Evolutionary conservation across 2,329 filamentous ascomycete species (phyloP), one percentile per base, ranked within the genome.

Genomic region (Penicillium rolfsii): DNA sequence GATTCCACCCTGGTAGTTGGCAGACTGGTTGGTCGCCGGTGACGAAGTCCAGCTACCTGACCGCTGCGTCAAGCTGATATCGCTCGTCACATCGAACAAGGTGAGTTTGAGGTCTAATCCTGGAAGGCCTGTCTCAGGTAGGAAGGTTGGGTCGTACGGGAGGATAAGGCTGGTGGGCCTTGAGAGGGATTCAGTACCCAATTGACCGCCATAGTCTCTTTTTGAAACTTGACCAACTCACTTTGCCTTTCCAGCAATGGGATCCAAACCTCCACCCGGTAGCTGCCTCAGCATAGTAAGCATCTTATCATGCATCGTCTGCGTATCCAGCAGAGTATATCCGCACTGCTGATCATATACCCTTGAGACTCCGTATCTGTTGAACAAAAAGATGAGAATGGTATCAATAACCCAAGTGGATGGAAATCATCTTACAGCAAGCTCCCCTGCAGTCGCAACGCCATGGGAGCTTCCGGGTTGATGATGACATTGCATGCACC

Each of bases 401-500:
- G 8, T 33, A 64, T 22, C 19, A 26, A 46, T 3, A 33, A 12
- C 16, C 16, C 26, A 48, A 16, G 3, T 4, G 16, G 16, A 4
- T 26, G 14, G n/a, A 45, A 36, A 12, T 24, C 7, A 28, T 70
- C 83, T 73, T 73, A 89, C 86, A 99, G 86, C 19, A 99, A 83
- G 68, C 89, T 97, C 16, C 93, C 90, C 73, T 98, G 94, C 24
- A 99, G 84, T 38, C 95, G 89, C 65, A 99, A 78, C 4, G 95
- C 94, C 79, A 99, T 89, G 2, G 95, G 95, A 1, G 91, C 91
- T 5, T 89, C 91, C 69, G 91, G 93, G 59, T 91, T 84, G 40
- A 91, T 86, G 73, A 99, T 97, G n/a, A 89, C 95, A 65, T 89
- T 84, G 76, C 94, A 97, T 59, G 95, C 93, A 72, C 90, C 93